Base-by-base conservation (phyloP, 352 stramenopile species). In the Globisporangium acanthophoron region DNA sequence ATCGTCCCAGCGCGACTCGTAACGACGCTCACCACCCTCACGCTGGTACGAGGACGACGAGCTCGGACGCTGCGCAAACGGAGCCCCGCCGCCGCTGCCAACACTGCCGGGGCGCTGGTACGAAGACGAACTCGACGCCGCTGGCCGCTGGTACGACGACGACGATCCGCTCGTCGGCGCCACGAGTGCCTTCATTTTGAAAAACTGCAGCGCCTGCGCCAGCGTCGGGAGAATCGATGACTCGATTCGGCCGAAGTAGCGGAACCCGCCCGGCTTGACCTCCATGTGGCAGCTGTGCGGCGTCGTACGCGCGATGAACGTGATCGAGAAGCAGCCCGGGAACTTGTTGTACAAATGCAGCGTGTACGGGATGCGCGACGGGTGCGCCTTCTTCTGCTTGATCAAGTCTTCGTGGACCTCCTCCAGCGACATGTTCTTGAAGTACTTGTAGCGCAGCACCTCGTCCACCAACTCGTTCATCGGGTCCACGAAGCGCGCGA, bases 401-500 rank as follows among this genome's bases (percentile, higher is more conserved):
- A 94, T 92, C 53, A 96, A 51, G 49, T 92, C 84, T 65, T 94
- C 86, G 54, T 91, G 77, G 9, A 96, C 80, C 48, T 80, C 85
- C 58, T 94, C 85, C 13, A 87, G 73, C 29, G 64, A 59, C 2
- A 61, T 70, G 45, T 69, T 88, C 64, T 82, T 89, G 64, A 85
- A 96, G 57, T 96, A 91, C 65, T 96, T 94, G 83, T 92, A 90
- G 51, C 76, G 78, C 27, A 90, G 60, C 13, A 96, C 83, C 62
- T 96, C 87, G 41, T 92, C 82, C 61, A 96, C 81, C 21, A 94
- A 67, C 29, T 74, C 78, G 62, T 96, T 96, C 87, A 96, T 96
- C 4, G 87, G 87, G 52, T 94, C 85, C 33, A 96, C 75, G 41
- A 94, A 92, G 13, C 87, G 85, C 56, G 87, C 87, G 59, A 94